Base-by-base conservation (phyloP, 805 yeast genomes). In the Candida ponderosae region DNA sequence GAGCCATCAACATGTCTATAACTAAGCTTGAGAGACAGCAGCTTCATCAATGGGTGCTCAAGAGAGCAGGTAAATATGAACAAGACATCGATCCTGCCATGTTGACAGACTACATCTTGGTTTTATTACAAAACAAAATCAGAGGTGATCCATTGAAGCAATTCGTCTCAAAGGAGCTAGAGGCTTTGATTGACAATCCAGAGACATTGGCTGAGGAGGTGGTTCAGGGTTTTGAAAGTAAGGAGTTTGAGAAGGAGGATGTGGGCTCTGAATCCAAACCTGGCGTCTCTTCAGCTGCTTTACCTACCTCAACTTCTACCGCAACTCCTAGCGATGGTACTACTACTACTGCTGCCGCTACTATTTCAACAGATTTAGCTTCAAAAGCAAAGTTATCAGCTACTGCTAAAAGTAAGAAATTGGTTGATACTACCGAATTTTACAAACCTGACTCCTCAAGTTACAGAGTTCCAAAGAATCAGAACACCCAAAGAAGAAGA, bases 91-190 rank as follows among this genome's bases (percentile, higher is more conserved):
- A 67, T 32, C 51, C 66, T 5, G 60, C 57, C 11, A 68, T 66
- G 19, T 47, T 70, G 38, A 56, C 68, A 1, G 74, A 70, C 33
- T 71, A 68, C 44, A 65, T 69, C 16, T 29, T 66, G 20, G 70
- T 72, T 1, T 48, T 71, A 26, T 47, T 71, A 20, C 45, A 60
- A 29, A 59, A 66, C 42, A 62, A 60, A 17, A 50, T 59, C 24
- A 48, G 65, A 9, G 56, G 47, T 5, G 58, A 44, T 1, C 66
- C 63, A 44, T 50, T 65, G 33, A 38, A 49, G 15, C 48, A 48
- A 29, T 41, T 59, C 36, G 53, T 69, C 36, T 34, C 50, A 17
- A 41, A 49, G 1, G 65, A 68, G 36, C 56, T 70, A 34, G 51
- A 45, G 14, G 75, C 69, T 42, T 67, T 70, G 32, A 44, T 67